Conservation (phyloP, 495 filamentous ascomycete genomes). For the Xylaria cubensis region DNA sequence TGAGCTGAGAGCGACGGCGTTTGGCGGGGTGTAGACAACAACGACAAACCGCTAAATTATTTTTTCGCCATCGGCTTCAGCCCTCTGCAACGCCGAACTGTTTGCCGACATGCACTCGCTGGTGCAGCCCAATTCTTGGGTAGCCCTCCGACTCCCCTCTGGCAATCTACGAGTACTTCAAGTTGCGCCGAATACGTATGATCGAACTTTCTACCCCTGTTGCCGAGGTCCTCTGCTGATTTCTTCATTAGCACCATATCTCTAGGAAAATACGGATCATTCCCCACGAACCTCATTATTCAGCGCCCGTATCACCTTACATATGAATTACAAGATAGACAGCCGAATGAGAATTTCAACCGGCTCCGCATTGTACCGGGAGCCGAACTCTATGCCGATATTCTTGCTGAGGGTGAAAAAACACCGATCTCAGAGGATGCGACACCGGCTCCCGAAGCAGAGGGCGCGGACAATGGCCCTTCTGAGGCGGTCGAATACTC, state of each 20-base stretch:
- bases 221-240: conserved; percentile 26
- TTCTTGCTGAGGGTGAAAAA: conserved; percentile 62
- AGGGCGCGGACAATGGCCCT: conserved; percentile 39
- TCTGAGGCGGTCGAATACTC: conserved; percentile 46
- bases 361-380: conserved; percentile 80
- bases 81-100: background rate
- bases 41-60: background rate
- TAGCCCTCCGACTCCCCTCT: conserved; percentile 72
- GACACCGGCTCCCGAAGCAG: conserved; percentile 42
- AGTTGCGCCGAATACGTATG: conserved; percentile 79
- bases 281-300: conserved; percentile 84
- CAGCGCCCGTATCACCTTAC: conserved; percentile 89
- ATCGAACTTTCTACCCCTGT: conserved; percentile 36
- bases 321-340: conserved; percentile 81
- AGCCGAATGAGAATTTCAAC: conserved; percentile 58
- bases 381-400: conserved; percentile 82
- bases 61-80: conserved; percentile 12
- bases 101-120: conserved; percentile 41
- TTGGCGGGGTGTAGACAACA: conserved; percentile 21
- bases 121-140: conserved; percentile 68
- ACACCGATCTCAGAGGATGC: conserved; percentile 40
- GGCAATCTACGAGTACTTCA: conserved; percentile 67
- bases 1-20: background rate
- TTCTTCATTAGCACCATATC: conserved; percentile 68
- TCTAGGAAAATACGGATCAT: conserved; percentile 87